phyloP scores from a whole-genome alignment of 2,329 filamentous ascomycete species.

The Emergomyces pasteurianus region DNA sequence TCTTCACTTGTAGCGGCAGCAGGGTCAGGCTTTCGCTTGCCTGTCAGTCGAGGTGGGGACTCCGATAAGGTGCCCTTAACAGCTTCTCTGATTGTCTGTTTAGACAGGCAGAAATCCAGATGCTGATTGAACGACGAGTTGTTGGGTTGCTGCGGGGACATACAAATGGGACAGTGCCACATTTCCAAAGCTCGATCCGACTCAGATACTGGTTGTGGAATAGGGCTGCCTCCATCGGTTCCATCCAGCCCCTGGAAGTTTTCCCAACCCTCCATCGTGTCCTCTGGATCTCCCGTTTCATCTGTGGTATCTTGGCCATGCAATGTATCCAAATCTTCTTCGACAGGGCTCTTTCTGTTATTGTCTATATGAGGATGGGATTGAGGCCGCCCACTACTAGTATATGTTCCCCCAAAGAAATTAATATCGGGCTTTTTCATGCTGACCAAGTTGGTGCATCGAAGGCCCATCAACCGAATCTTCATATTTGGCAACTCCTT shows the following conservation, averaged over 20 bases:
- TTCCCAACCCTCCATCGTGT: background rate
- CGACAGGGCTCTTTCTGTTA: background rate
- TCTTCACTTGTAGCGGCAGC: conserved; percentile 19
- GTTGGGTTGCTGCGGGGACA: conserved; percentile 59
- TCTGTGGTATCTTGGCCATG: background rate
- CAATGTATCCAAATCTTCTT: background rate
- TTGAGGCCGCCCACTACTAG: background rate
- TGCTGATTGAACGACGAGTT: conserved; percentile 78
- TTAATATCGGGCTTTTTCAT: conserved; percentile 69
- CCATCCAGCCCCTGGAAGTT: background rate
- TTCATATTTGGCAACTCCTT: conserved; percentile 71
- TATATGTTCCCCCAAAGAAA: conserved; percentile 54
- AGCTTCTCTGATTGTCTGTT: conserved; percentile 72
- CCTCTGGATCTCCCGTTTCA: background rate
- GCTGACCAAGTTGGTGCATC: conserved; percentile 77
- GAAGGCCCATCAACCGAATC: conserved; percentile 73
- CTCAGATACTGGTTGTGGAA: background rate
- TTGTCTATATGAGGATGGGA: background rate
- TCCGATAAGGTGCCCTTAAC: conserved; percentile 43
- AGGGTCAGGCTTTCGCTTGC: conserved; percentile 26
- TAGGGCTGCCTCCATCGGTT: background rate
- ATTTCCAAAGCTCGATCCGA: conserved; percentile 4
- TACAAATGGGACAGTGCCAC: conserved; percentile 86
- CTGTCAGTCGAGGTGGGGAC: conserved; percentile 10
- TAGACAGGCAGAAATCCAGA: conserved; percentile 81